Conservation (phyloP, 495 filamentous ascomycete species). For the Pseudoneurospora amorphoporcata region DNA sequence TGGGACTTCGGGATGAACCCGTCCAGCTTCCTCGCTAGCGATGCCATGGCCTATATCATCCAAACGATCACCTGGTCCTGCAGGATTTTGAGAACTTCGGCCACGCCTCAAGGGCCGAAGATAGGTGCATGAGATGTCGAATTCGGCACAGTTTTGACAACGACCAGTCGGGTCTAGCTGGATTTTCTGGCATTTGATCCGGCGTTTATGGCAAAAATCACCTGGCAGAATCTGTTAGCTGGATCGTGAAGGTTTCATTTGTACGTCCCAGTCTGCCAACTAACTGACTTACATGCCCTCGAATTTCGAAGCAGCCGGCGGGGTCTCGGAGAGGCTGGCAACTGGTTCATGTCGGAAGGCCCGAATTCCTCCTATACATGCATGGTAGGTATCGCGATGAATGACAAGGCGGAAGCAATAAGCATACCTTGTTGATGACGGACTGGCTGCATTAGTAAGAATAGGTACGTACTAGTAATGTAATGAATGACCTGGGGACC, state of each 20-base stretch:
- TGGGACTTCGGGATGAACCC: not conserved
- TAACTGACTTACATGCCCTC: constrained; percentile 7
- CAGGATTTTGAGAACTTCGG: not conserved
- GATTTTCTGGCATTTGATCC: constrained; percentile 24
- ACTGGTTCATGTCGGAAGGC: not conserved
- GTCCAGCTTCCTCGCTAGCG: not conserved
- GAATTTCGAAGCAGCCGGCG: constrained; percentile 8
- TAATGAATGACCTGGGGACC: too few relatives aligned
- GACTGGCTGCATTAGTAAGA: too few relatives aligned
- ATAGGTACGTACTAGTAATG: too few relatives aligned
- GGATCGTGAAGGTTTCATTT: not conserved
- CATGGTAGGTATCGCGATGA: not conserved
- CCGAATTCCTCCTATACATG: not conserved
- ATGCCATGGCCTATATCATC: not conserved
- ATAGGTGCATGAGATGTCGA: constrained; percentile 12
- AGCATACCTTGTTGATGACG: not conserved
- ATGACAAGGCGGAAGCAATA: not conserved
- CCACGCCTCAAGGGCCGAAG: constrained; percentile 6
- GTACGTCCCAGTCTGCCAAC: not conserved
- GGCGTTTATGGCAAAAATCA: constrained; percentile 24
- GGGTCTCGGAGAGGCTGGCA: not conserved
- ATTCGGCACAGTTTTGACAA: constrained; percentile 19
- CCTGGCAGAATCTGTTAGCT: constrained; percentile 4
- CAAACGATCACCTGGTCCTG: not conserved
- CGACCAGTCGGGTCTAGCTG: constrained; percentile 10